phyloP scores from a whole-genome alignment of 2,329 filamentous ascomycete species.

The Alternaria sp. region DNA sequence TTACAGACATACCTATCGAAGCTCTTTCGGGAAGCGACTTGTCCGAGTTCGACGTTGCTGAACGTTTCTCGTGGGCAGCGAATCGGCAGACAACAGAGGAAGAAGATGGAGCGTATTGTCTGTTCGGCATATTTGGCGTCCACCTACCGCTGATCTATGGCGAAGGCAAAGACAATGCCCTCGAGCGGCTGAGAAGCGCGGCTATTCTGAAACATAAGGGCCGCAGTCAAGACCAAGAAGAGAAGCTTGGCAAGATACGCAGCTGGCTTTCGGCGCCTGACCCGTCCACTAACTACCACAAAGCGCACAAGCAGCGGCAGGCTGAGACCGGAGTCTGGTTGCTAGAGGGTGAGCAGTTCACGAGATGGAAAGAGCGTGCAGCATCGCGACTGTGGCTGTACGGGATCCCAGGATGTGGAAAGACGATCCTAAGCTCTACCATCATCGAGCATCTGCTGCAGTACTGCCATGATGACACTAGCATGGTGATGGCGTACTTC shows the following conservation, averaged over 20 bases:
- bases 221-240: background rate
- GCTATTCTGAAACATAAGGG: background rate
- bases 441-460: too few relatives aligned
- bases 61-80: constrained; percentile 31
- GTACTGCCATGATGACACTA: too few relatives aligned
- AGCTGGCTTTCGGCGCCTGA: constrained; percentile 50
- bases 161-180: constrained; percentile 11
- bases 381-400: too few relatives aligned
- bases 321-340: constrained; percentile 50
- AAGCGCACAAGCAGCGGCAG: constrained; percentile 30
- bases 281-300: constrained; percentile 43
- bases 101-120: constrained; percentile 28
- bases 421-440: too few relatives aligned
- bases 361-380: constrained; percentile 39
- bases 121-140: constrained; percentile 25
- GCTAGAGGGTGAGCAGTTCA: constrained; percentile 36
- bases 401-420: too few relatives aligned
- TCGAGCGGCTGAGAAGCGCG: constrained; percentile 15
- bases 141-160: constrained; percentile 2
- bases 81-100: constrained; percentile 30
- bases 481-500: too few relatives aligned
- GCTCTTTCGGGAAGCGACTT: constrained; percentile 3
- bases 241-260: constrained; percentile 13
- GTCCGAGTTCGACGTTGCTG: constrained; percentile 17
- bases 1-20: too few relatives aligned